Base-by-base conservation (phyloP, 2,329 filamentous ascomycete species). In the Pyrenochaeta sp. region DNA sequence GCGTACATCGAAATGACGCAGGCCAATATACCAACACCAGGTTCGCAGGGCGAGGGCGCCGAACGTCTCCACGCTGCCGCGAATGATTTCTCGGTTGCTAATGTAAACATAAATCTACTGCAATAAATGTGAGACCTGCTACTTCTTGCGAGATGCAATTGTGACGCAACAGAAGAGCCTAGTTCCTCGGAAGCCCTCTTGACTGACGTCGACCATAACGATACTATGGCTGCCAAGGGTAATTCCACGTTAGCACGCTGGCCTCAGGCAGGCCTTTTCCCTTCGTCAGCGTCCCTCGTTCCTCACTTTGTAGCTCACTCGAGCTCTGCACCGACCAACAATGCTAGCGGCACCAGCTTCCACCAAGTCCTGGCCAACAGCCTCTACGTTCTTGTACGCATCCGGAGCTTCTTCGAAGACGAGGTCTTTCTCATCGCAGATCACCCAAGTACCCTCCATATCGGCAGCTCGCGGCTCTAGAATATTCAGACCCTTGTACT, bases 371-470 rank as follows among this genome's bases (percentile, higher is more conserved):
- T 71, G 69, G 6, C 68, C 72, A 2, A 79, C 77, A 32, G 69
- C 66, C 59, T 73, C 69, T 10, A 79, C 73, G 51, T 78, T 71
- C 54, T 78, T 78, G 54, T 76, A 79, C 19, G 73, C 77, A 53
- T 78, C 76, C 2, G 72, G 70, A 12, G 75, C 74, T 59, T 80
- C 77, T 60, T 80, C 75, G 58, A 73, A 77, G 15, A 77, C 75
- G 12, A 79, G 52, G 25, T 75, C 69, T 42, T 76, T 76, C 49
- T 78, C 72, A 43, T 77, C 73, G 52, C 77, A 80, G 10, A 79
- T 63, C 0, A 79, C 72, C 72, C 76, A 78, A 5, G 72, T 76
- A 6, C 75, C 74, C 3, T 72, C 66, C 51, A 60, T 28, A 39
- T 61, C 61, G 19, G 56, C 48, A 22, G 53, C 47, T 49, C 54